These are phyloP conservation scores for Emmonsiellopsis sp. DNA, from an alignment of 2,329 filamentous ascomycete genomes.

Conservation along the genomic window DNA sequence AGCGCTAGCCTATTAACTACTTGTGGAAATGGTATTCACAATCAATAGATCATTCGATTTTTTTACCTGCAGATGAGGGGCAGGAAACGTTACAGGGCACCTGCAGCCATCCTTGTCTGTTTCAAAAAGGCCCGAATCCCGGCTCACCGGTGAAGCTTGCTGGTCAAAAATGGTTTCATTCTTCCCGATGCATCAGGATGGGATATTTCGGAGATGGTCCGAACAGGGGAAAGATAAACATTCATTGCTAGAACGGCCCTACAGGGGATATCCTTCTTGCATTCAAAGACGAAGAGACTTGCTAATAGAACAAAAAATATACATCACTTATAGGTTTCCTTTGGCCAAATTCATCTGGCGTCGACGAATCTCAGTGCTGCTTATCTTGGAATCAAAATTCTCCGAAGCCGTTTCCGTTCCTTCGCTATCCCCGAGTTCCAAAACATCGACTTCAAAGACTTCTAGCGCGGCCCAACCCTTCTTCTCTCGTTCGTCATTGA, in stretches of 20 bases:
- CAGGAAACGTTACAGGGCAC: neutral
- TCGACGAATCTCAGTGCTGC: conserved; percentile 74
- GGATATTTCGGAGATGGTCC: no score
- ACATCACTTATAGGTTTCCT: conserved; percentile 14
- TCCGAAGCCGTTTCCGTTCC: conserved; percentile 38
- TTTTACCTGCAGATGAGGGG: neutral
- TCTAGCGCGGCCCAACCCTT: conserved; percentile 68
- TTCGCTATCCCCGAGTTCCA: conserved; percentile 56
- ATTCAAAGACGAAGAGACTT: no score
- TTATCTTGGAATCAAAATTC: conserved; percentile 74
- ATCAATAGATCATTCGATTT: neutral
- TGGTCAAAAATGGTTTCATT: neutral
- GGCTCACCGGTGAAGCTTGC: neutral
- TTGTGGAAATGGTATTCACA: neutral
- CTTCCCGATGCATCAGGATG: no score
- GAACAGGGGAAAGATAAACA: no score
- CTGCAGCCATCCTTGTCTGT: neutral
- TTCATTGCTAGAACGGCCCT: no score
- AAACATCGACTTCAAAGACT: conserved; percentile 81
- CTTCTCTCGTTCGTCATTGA: conserved; percentile 72
- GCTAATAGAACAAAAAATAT: neutral
- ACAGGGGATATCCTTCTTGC: no score
- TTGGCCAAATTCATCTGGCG: conserved; percentile 34
- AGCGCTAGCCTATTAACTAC: neutral
- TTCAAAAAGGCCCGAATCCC: neutral